These are phyloP conservation scores for Astathelohania contejeani DNA, from an alignment of 371 early-diverging fungal genomes.

Conservation along the genomic window DNA sequence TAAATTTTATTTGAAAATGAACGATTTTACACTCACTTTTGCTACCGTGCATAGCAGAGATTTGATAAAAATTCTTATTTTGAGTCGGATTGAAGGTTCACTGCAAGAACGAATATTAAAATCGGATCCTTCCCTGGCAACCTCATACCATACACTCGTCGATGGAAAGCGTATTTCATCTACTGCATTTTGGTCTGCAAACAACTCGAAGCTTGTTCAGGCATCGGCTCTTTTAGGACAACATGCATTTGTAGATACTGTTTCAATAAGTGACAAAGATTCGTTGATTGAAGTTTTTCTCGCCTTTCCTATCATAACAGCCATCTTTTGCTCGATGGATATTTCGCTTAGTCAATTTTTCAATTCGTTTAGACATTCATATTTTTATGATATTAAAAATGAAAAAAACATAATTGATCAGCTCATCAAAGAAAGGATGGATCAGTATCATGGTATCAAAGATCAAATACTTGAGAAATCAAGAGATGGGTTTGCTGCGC, in stretches of 20 bases:
- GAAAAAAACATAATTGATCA: constrained; percentile 18
- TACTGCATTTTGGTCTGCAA: neutral
- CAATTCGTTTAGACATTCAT: constrained; percentile 15
- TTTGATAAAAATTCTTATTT: too few relatives aligned
- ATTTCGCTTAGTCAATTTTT: constrained; percentile 20
- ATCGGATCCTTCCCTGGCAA: neutral
- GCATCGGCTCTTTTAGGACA: neutral
- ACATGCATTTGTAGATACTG: neutral
- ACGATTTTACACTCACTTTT: too few relatives aligned
- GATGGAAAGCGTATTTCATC: neutral
- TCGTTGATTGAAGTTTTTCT: neutral
- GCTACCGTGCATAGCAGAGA: too few relatives aligned
- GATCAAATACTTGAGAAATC: neutral
- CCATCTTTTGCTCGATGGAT: constrained; percentile 23
- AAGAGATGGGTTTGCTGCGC: neutral
- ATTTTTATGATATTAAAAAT: constrained; percentile 26
- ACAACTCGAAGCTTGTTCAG: neutral
- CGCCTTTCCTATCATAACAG: constrained; percentile 3
- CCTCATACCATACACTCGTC: neutral
- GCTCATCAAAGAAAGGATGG: constrained; percentile 8
- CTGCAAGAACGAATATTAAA: neutral
- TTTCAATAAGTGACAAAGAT: neutral
- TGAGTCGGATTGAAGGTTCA: too few relatives aligned
- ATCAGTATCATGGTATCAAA: too few relatives aligned
- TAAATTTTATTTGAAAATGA: too few relatives aligned